Conservation (phyloP, 352 stramenopile species). For the Globisporangium takayamanum region DNA sequence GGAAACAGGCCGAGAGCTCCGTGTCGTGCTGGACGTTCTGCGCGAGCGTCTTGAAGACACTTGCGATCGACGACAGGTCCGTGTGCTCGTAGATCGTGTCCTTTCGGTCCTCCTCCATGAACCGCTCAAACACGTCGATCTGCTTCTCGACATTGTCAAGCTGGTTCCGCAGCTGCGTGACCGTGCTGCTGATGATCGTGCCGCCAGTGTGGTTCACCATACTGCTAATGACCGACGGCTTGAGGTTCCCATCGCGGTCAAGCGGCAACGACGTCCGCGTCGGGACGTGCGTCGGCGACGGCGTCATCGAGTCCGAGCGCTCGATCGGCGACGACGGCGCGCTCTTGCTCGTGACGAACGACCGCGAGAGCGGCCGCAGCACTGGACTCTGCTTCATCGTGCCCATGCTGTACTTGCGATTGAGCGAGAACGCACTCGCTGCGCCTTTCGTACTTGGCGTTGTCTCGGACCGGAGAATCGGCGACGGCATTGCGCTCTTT, state of each 20-base stretch:
- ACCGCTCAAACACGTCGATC: slow-evolving; percentile 84
- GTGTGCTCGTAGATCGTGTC: slow-evolving; percentile 81
- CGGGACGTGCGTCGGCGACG: slow-evolving; percentile 7
- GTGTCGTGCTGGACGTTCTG: slow-evolving; percentile 50
- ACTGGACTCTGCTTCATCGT: slow-evolving; percentile 10
- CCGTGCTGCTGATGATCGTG: slow-evolving; percentile 62
- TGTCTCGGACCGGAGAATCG: slow-evolving; percentile 9
- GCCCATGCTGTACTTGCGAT: slow-evolving; percentile 7
- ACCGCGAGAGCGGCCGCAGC: slow-evolving; percentile 3
- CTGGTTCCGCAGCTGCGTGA: slow-evolving; percentile 72
- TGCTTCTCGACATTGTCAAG: slow-evolving; percentile 87
- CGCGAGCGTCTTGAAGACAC: slow-evolving; percentile 57
- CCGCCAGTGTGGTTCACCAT: slow-evolving; percentile 19
- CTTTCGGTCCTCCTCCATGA: slow-evolving; percentile 85
- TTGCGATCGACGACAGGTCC: slow-evolving; percentile 62
- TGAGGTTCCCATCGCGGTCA: slow-evolving; percentile 5
- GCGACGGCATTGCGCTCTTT: slow-evolving; percentile 5
- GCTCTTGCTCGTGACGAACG: slow-evolving; percentile 33
- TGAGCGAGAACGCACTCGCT: slow-evolving; percentile 1
- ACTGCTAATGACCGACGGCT: neutral
- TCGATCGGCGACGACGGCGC: slow-evolving; percentile 50
- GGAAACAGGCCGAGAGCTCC: slow-evolving; percentile 58
- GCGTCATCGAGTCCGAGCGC: slow-evolving; percentile 14
- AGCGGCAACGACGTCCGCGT: slow-evolving; percentile 16
- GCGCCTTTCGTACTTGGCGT: neutral